Evolutionary conservation across 768 basidiomycete species (phyloP), one percentile per base, ranked within the genome.

Genomic region (Phlebiopsis flavidoalba): DNA sequence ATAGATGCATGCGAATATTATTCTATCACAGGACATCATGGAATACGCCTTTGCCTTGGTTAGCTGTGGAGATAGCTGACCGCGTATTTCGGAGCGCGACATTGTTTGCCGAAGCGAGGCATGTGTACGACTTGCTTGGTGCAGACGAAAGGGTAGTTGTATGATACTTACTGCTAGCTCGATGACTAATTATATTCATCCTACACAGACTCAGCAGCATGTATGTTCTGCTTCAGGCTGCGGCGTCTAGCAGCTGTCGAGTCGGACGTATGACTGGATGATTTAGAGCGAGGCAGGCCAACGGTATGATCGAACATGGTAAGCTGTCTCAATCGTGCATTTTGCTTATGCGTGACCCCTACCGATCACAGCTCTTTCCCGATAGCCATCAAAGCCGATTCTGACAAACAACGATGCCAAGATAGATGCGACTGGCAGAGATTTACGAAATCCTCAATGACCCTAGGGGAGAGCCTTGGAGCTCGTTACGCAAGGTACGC

Each of bases 361-460:
- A 11, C n/a, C 46, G 49, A 35, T 49, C 1, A 26, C 14, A 15
- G 17, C 24, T 52, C 36, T 14, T 45, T 4, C 24, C 37, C 37
- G 40, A 6, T 64, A 96, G 95, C 95, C 33, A 78, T 89, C 17
- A 77, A 80, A 3, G 83, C 83, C 0, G 90, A 95, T 69, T 87
- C 92, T 0, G 79, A 80, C n/a, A 0, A 83, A 92, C 65, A 84
- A 86, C 66, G 91, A 95, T 31, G 88, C 87, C 26, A 94, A 93
- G 72, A 87, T 95, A 93, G 72, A 87, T 95, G 82, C 89, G 91
- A 63, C 80, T 98, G 0, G 96, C 95, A 0, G 91, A 91, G 64
- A 84, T 95, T 14, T 92, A 93, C 64, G 96, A 99, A 71, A 85
- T 91, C 11, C 74, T 88, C 64, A 86, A 89, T 48, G 84, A 94